Conservation (phyloP, 208 protist genomes). For the Leishmania aethiopica region DNA sequence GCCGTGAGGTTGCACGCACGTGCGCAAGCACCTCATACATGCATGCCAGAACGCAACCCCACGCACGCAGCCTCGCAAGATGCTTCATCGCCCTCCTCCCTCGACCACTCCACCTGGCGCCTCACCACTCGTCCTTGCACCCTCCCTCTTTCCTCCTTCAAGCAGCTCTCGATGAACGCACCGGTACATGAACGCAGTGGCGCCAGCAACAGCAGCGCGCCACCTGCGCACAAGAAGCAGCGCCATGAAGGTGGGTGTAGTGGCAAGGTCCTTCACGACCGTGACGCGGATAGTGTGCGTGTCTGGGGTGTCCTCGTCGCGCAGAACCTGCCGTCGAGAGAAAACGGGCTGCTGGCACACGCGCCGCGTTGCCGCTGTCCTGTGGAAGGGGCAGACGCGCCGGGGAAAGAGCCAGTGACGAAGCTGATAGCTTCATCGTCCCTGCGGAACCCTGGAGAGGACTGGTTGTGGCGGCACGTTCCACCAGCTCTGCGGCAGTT, state of each 20-base stretch:
- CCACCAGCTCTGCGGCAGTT: conserved; percentile 1
- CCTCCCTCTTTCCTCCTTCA: not conserved
- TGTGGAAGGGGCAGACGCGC: not conserved
- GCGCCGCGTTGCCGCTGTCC: not conserved
- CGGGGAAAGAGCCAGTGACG: not conserved
- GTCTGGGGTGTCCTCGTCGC: conserved; percentile 45
- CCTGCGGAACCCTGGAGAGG: not conserved
- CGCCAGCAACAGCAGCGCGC: not conserved
- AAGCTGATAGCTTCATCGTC: not conserved
- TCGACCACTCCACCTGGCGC: not conserved
- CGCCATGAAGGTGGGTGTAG: not conserved
- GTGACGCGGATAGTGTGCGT: not conserved
- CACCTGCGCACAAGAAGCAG: not conserved
- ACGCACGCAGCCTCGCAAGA: not conserved
- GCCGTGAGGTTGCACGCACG: not conserved
- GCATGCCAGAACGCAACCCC: too few relatives aligned
- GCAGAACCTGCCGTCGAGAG: conserved; percentile 8
- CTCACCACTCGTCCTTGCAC: not conserved
- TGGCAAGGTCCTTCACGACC: not conserved
- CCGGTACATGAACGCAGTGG: not conserved
- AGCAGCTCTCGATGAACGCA: not conserved
- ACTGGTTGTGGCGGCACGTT: conserved; percentile 7
- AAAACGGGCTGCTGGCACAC: conserved; percentile 34
- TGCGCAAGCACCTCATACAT: too few relatives aligned
- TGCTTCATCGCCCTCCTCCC: not conserved